phyloP scores from a whole-genome alignment of 1,284 basidiomycete species.

The Golubevia sp. region DNA sequence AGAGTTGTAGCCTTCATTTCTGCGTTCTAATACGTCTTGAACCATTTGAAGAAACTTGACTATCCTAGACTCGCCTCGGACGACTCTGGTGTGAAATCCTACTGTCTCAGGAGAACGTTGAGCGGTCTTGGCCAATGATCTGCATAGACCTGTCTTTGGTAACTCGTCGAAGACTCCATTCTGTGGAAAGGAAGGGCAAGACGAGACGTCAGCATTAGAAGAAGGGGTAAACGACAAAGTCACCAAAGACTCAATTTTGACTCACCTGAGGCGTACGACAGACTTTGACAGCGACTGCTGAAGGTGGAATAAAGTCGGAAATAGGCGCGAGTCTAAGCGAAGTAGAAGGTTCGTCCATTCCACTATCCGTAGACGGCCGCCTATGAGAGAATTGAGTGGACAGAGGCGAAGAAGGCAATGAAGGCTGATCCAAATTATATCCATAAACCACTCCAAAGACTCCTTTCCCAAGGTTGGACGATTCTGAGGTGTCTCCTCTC shows the following conservation, averaged over 20 bases:
- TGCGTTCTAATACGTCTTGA: not conserved
- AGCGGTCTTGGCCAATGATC: not conserved
- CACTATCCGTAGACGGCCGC: too few relatives aligned
- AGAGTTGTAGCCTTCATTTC: not conserved
- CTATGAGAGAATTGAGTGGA: too few relatives aligned
- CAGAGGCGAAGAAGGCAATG: not conserved
- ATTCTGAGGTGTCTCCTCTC: not conserved
- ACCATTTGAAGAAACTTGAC: not conserved
- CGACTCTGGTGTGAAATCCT: not conserved
- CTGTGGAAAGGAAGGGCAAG: too few relatives aligned
- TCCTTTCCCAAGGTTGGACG: not conserved
- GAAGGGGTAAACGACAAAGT: too few relatives aligned
- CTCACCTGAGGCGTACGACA: not conserved
- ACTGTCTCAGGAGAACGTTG: not conserved
- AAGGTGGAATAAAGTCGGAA: not conserved
- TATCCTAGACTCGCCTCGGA: not conserved
- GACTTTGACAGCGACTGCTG: not conserved
- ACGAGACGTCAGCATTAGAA: too few relatives aligned
- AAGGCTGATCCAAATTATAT: not conserved
- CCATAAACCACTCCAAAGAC: not conserved
- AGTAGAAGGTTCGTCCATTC: not conserved
- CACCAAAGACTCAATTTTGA: too few relatives aligned
- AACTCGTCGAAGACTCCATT: too few relatives aligned
- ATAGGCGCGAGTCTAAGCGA: not conserved
- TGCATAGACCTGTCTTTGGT: too few relatives aligned